These are phyloP conservation scores for Castanea sativa DNA, from an alignment of 306 rosid species.

Conservation along the genomic window DNA sequence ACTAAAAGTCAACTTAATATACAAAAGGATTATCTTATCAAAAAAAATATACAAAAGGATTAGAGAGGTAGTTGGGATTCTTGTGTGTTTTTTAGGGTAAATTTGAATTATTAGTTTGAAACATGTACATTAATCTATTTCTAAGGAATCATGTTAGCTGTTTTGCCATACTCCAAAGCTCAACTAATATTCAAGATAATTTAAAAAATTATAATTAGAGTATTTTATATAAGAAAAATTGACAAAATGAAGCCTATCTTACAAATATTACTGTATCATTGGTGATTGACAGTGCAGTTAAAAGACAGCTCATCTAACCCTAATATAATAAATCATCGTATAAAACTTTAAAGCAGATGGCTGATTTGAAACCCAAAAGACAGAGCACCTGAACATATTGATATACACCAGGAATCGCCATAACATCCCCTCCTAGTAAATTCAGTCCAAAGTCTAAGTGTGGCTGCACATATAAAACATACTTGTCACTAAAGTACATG, in stretches of 20 bases:
- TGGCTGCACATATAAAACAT: constrained; percentile 20
- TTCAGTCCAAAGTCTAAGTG: constrained; percentile 34
- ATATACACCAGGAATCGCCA: constrained; percentile 34
- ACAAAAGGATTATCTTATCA: background rate
- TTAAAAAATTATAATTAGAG: background rate
- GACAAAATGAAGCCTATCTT: background rate
- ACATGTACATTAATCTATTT: constrained; percentile 3
- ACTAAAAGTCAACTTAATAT: constrained; percentile 12
- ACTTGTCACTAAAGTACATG: background rate
- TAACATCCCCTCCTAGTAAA: constrained; percentile 29
- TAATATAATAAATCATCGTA: background rate
- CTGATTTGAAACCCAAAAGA: background rate
- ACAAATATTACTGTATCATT: background rate
- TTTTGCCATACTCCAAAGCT: background rate
- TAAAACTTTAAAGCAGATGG: background rate
- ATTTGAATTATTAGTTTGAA: background rate
- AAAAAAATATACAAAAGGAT: background rate
- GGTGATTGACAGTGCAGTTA: background rate
- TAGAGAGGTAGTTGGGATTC: background rate
- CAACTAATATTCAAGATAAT: constrained; percentile 5
- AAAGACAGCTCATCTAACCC: background rate
- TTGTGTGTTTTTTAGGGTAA: background rate
- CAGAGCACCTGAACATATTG: constrained; percentile 24
- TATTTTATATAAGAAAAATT: background rate
- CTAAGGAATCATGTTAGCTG: background rate